A percentile compares a stretch with the other conserved stretches of the same genome.
Conservation (phyloP, 139 green algal species). For the Coccomyxa sp. region DNA sequence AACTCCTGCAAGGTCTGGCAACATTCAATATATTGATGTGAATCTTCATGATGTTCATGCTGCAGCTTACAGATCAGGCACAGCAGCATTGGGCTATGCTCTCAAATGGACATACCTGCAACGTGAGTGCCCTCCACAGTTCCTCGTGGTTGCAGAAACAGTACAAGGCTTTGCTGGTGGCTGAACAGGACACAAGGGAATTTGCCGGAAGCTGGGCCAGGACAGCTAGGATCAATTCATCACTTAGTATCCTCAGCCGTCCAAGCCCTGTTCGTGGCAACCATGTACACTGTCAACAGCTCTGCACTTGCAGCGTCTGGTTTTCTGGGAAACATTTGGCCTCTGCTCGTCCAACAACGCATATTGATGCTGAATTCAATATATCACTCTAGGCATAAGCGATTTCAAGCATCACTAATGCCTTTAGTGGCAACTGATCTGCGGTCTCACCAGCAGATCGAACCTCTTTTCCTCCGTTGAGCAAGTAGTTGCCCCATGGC, state of each 20-base stretch:
- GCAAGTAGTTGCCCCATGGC: constrained; percentile 46
- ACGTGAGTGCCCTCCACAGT: constrained; percentile 76
- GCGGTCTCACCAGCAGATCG: constrained; percentile 5
- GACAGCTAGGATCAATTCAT: constrained; percentile 74
- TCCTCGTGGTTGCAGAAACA: constrained; percentile 81
- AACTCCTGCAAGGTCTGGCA: constrained; percentile 9
- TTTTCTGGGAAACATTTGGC: background rate
- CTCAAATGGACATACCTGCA: constrained; percentile 54
- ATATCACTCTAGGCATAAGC: background rate
- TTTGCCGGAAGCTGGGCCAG: constrained; percentile 38
- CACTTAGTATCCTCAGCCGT: constrained; percentile 55
- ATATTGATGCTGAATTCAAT: background rate
- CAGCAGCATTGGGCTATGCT: background rate
- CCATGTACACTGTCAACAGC: background rate
- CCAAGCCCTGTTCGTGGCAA: constrained; percentile 57
- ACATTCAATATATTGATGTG: background rate
- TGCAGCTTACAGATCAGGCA: background rate
- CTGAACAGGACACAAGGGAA: constrained; percentile 44
- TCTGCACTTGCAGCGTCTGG: background rate
- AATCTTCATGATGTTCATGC: background rate
- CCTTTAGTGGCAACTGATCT: constrained; percentile 14
- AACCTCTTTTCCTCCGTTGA: constrained; percentile 18
- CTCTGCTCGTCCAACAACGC: background rate
- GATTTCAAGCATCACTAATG: background rate
- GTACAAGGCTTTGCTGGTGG: constrained; percentile 59